A percentile compares a stretch with the other conserved stretches of the same genome.
phyloP scores from a whole-genome alignment of 805 yeast genomes.

The Ogataea methanolica region DNA sequence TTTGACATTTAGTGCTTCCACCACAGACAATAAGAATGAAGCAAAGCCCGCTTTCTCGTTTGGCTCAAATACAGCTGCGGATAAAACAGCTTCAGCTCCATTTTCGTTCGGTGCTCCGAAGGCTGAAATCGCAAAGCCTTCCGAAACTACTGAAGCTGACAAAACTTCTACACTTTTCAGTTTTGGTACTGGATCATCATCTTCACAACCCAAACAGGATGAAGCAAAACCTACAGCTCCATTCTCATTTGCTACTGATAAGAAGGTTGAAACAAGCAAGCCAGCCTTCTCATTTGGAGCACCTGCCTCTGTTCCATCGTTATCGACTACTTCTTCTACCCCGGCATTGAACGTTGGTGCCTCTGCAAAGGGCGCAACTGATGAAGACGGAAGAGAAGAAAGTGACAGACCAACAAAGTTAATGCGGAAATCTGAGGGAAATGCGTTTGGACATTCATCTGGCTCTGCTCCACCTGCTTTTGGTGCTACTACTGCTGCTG shows the following conservation, averaged over 20 bases:
- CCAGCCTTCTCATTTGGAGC: conserved; percentile 8
- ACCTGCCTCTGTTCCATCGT: background rate
- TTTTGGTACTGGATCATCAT: conserved; percentile 1
- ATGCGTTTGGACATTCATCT: background rate
- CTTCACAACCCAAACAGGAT: conserved; percentile 4
- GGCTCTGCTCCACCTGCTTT: conserved; percentile 5
- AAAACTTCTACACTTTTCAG: conserved; percentile 5
- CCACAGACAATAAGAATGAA: conserved; percentile 3
- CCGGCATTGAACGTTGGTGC: background rate
- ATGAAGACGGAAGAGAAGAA: too few relatives aligned
- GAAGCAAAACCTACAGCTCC: background rate
- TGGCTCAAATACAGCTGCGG: conserved; percentile 4
- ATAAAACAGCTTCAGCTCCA: conserved; percentile 5
- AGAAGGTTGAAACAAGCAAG: background rate
- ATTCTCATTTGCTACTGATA: background rate
- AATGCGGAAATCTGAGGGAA: too few relatives aligned
- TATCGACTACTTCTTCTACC: background rate
- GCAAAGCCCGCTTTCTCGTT: conserved; percentile 12
- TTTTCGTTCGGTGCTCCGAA: conserved; percentile 5
- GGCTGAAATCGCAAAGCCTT: background rate
- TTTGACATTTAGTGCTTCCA: conserved; percentile 2
- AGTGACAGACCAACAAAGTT: too few relatives aligned
- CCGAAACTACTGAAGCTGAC: conserved; percentile 10
- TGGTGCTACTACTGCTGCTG: conserved; percentile 1
- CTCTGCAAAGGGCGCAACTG: background rate